Evolutionary conservation across 305 asterid species (phyloP).

Genomic region (Fraxinus latifolia): DNA sequence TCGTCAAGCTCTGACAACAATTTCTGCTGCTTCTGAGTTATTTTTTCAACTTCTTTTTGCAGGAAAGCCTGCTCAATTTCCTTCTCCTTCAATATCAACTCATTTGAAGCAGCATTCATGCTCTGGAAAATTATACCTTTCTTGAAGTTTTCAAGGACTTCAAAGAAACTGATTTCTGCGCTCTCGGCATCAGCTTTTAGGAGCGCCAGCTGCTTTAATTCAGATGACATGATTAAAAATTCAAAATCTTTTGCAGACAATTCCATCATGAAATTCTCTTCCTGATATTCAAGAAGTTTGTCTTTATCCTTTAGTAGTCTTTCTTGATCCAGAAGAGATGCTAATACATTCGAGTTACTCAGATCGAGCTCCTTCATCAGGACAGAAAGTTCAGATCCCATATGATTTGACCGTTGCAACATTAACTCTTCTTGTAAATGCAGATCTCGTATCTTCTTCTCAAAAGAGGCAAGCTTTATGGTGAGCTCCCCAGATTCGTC

Average conservation of each 20-base stretch:
- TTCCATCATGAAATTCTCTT: constrained; percentile 55
- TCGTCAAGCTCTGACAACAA: constrained; percentile 32
- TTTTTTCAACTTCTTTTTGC: constrained; percentile 26
- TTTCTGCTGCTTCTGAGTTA: constrained; percentile 28
- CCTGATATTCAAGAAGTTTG: constrained; percentile 44
- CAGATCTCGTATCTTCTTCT: constrained; percentile 65
- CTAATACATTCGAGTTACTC: constrained; percentile 47
- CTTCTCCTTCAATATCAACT: constrained; percentile 53
- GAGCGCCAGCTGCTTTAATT: constrained; percentile 47
- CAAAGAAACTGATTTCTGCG: constrained; percentile 28
- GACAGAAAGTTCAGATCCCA: constrained; percentile 69
- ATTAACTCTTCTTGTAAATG: constrained; percentile 76
- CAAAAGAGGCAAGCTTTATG: constrained; percentile 59
- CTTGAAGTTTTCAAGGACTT: constrained; percentile 54
- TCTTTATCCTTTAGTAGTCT: constrained; percentile 57
- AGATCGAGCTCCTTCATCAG: constrained; percentile 72
- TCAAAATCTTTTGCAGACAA: constrained; percentile 61
- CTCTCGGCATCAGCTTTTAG: constrained; percentile 43
- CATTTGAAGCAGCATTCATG: constrained; percentile 52
- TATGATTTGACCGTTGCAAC: constrained; percentile 70
- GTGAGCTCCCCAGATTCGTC: constrained; percentile 64
- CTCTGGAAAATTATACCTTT: constrained; percentile 45
- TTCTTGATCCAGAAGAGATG: constrained; percentile 62
- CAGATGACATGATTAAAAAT: constrained; percentile 48
- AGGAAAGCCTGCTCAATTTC: constrained; percentile 37